Evolutionary conservation across 225 moss, liverwort and hornwort genomes (phyloP), one percentile per base, ranked within the genome.

Genomic region (Rhytidiadelphus loreus): DNA sequence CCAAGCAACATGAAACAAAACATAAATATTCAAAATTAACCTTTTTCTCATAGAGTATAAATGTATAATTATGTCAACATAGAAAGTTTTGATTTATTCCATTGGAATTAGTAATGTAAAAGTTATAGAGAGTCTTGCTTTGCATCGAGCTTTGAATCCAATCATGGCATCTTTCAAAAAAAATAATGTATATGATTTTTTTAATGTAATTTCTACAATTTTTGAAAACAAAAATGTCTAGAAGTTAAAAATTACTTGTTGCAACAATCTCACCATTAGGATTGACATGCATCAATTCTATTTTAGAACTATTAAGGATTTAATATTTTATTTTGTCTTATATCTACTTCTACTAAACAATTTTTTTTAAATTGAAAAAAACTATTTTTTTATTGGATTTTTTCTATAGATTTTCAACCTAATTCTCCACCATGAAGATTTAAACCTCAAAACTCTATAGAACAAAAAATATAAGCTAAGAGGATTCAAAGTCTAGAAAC

Each of bases 1-100:
- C 3, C 1, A 2, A 74, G 1, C 5, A 12, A 16, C 0, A 18
- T 2, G 4, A 32, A 32, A 20, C 1, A 74, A 74, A 48, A 48
- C 0, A 0, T 1, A 11, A 29, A 74, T 20, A 20, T 19, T 50
- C 1, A 7, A 32, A 32, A 15, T 12, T 7, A 2, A 1, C 11
- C 7, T 11, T 73, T 48, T 48, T 18, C 6, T 48, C 1, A 20
- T 20, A 74, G 32, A 20, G 12, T 20, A 32, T 32, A 74, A 48
- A 19, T 48, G 12, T 20, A 32, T 32, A 74, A 48, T 32, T 48
- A 32, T 32, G 0, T 33, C 8, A 75, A 50, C 0, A 32, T 48
- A 0, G 7, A 74, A 48, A 74, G 30, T 12, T 74, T 32, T 46
- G 1, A 12, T 19, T 74, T 19, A 30, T 74, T 48, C 20, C 20